These are phyloP conservation scores for Globisporangium carolinianum DNA, from an alignment of 352 stramenopile species.

Conservation along the genomic window DNA sequence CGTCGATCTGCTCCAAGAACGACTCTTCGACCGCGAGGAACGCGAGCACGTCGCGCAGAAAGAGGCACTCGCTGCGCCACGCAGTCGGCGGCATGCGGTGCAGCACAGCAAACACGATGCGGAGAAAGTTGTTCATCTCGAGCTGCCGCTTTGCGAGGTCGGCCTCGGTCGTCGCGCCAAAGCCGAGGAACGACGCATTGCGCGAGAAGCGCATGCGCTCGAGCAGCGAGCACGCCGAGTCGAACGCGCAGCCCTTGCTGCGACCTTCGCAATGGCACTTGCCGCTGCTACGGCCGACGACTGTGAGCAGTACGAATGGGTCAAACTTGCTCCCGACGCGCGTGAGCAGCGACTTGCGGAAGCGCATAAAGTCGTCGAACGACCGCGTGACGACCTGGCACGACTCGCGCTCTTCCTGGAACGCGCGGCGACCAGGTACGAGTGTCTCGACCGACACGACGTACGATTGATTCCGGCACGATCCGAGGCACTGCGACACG, in stretches of 20 bases:
- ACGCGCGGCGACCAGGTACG: slow-evolving; percentile 41
- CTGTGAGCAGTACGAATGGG: slow-evolving; percentile 22
- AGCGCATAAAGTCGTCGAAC: slow-evolving; percentile 71
- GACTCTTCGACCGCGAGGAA: slow-evolving; percentile 76
- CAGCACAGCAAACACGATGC: slow-evolving; percentile 73
- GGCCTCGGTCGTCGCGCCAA: slow-evolving; percentile 30
- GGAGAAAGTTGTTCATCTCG: slow-evolving; percentile 83
- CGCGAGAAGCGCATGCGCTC: slow-evolving; percentile 70
- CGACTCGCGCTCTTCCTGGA: slow-evolving; percentile 59
- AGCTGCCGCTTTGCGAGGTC: slow-evolving; percentile 56
- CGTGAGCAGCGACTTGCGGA: slow-evolving; percentile 64
- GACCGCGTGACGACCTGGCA: slow-evolving; percentile 65
- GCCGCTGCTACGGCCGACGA: slow-evolving; percentile 16
- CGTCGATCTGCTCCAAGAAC: slow-evolving; percentile 66
- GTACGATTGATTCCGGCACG: slow-evolving; percentile 70
- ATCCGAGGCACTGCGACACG: slow-evolving; percentile 58
- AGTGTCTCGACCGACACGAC: slow-evolving; percentile 75
- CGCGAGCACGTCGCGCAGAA: slow-evolving; percentile 70
- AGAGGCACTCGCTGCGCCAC: slow-evolving; percentile 67
- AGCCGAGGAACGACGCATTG: slow-evolving; percentile 52
- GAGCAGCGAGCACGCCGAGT: slow-evolving; percentile 63
- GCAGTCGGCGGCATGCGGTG: slow-evolving; percentile 62
- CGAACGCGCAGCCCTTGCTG: slow-evolving; percentile 53
- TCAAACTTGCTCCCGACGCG: slow-evolving; percentile 48
- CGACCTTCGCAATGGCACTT: slow-evolving; percentile 52